Evolutionary conservation across 768 basidiomycete genomes (phyloP), one percentile per base, ranked within the genome.

Genomic region (Butyriboletus loyo): DNA sequence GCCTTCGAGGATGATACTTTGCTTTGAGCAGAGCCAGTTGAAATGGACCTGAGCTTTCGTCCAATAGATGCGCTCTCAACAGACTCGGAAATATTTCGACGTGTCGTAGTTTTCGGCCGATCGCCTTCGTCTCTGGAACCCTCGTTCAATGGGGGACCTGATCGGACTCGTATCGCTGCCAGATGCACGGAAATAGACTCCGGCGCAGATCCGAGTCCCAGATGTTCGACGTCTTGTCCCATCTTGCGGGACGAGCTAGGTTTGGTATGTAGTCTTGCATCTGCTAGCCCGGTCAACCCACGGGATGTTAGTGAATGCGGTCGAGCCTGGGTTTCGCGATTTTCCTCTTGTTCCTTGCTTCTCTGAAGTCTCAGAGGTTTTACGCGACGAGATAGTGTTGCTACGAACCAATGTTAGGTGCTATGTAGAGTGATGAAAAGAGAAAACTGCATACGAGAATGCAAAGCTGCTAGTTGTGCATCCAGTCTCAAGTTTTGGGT

Each of bases 131-230:
- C 46, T 34, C 39, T 46, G 19, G 38, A 13, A 2, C 17, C 43
- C 4, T n/a, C 37, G 28, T 53, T 34, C 24, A 34, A 31, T 7
- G 19, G 45, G 10, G 65, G 54, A 49, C 57, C 46, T 31, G 67
- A 61, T 25, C 48, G 50, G 27, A 57, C 50, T 47, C 60, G 64
- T 41, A 57, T 58, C 17, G 57, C 39, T 34, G 59, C 67, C 24
- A 68, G 19, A 48, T 67, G 67, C 9, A 56, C 63, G 1, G 66
- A 67, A 32, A 67, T 67, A 21, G 66, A 69, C 37, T 67, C 63
- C 0, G 65, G 62, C 9, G 50, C 57, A 24, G 56, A 32, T 22
- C 65, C 64, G 15, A 58, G 55, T 22, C 58, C 56, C 22, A 66
- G 31, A 38, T 9, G 40, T 40, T 49, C 44, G 8, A 46, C 14